These are phyloP conservation scores for Lantana camara DNA, from an alignment of 257 asterid species.

Conservation along the genomic window DNA sequence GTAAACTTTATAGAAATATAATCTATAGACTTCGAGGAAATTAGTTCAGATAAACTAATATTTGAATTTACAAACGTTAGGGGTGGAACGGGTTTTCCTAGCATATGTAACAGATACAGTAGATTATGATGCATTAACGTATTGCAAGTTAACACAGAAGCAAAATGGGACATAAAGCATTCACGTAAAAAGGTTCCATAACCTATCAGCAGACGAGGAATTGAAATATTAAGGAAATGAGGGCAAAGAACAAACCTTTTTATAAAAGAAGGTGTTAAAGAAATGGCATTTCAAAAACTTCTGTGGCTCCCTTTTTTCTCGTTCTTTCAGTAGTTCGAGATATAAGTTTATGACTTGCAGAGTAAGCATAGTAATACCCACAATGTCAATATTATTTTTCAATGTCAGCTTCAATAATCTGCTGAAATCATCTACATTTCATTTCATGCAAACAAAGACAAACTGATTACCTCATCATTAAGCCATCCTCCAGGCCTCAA, in stretches of 20 bases:
- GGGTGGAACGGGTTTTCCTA: constrained; percentile 11
- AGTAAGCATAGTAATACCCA: constrained; percentile 9
- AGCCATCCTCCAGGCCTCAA: constrained; percentile 78
- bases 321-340: constrained; percentile 84
- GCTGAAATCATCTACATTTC: constrained; percentile 1
- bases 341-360: constrained; percentile 87
- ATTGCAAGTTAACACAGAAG: constrained; percentile 22
- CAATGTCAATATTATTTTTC: neutral
- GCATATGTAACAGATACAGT: neutral
- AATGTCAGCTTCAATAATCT: constrained; percentile 11
- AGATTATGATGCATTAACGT: neutral
- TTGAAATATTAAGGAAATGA: constrained; percentile 1
- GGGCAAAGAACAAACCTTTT: constrained; percentile 59
- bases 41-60: neutral
- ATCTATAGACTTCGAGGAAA: neutral
- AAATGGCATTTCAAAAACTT: constrained; percentile 92
- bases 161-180: constrained; percentile 7
- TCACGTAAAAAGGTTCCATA: neutral
- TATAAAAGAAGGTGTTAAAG: constrained; percentile 84
- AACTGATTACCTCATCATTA: constrained; percentile 79
- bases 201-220: constrained; percentile 4
- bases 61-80: constrained; percentile 3
- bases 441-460: neutral
- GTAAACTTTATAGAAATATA: neutral
- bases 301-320: constrained; percentile 79